Conservation (phyloP, 176 grass and related monocot species). For the Triticum urartu region DNA sequence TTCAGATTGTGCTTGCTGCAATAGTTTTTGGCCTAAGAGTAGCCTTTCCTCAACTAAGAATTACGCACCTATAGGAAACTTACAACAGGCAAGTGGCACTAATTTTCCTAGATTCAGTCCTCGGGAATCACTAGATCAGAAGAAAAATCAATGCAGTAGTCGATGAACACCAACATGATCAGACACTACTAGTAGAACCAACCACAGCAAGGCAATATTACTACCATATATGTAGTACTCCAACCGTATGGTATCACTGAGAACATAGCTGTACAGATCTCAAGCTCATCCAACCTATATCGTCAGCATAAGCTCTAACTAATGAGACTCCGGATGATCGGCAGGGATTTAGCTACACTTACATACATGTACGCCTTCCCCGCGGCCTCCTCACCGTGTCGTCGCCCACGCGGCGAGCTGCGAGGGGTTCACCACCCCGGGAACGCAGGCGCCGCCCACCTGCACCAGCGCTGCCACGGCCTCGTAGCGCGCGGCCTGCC, state of each 20-base stretch:
- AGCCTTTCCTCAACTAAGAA: background rate
- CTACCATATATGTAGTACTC: background rate
- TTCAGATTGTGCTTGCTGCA: background rate
- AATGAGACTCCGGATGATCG: background rate
- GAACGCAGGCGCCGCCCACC: slow-evolving; percentile 30
- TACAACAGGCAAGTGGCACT: background rate
- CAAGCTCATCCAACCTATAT: background rate
- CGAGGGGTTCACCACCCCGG: slow-evolving; percentile 51
- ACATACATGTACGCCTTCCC: background rate
- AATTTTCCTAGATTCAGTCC: background rate
- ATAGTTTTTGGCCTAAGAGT: background rate
- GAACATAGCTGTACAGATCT: background rate
- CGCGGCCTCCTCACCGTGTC: slow-evolving; percentile 16
- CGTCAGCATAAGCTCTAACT: background rate
- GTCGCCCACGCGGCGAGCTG: slow-evolving; percentile 42
- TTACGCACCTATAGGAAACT: background rate
- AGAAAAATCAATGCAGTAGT: background rate
- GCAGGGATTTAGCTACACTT: background rate
- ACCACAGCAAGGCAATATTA: background rate
- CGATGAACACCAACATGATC: background rate
- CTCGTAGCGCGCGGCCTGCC: slow-evolving; percentile 21
- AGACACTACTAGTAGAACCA: background rate
- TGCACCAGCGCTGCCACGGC: slow-evolving; percentile 41
- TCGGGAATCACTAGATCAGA: background rate
- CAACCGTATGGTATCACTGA: background rate